phyloP scores from a whole-genome alignment of 108 stramenopile genomes.

The Seminavis robusta region DNA sequence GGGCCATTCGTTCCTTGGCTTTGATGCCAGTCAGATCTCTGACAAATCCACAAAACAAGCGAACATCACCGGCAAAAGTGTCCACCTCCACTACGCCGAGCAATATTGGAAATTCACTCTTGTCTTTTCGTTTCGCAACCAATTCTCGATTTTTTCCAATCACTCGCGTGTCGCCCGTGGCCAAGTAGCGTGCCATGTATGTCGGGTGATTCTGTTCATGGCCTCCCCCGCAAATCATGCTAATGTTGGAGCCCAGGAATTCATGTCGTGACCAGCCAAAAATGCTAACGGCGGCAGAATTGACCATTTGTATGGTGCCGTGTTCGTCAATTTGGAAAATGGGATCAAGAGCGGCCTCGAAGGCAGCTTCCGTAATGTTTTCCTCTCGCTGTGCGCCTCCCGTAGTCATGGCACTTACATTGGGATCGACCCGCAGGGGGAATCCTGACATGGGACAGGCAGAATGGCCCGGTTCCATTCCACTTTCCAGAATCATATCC shows the following conservation, averaged over 20 bases:
- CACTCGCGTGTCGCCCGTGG: constrained; percentile 9
- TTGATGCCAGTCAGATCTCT: constrained; percentile 33
- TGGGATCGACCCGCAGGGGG: too few species aligned
- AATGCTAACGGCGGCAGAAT: constrained; percentile 16
- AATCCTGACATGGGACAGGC: too few species aligned
- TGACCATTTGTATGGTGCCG: constrained; percentile 32
- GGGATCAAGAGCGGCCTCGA: too few species aligned
- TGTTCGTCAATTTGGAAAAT: constrained; percentile 23
- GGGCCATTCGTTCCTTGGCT: constrained; percentile 26
- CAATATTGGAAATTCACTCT: constrained; percentile 23
- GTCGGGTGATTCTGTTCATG: constrained; percentile 21
- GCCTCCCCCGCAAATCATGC: constrained; percentile 24
- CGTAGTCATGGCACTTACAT: too few species aligned
- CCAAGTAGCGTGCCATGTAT: constrained; percentile 14
- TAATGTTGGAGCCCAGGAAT: constrained; percentile 29
- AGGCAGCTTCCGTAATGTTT: too few species aligned
- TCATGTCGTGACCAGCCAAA: constrained; percentile 54
- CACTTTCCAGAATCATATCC: too few species aligned
- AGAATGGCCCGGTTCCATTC: too few species aligned
- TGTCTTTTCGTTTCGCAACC: too few species aligned
- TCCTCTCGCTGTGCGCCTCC: too few species aligned
- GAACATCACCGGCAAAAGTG: background rate
- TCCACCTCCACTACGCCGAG: constrained; percentile 22
- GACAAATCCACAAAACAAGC: constrained; percentile 33
- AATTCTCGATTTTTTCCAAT: constrained; percentile 28